Percentiles rank a stretch among this genome's conserved stretches.
Conservation (phyloP, 192 early-diverging fungal species). For the Entomortierella chlamydospora region DNA sequence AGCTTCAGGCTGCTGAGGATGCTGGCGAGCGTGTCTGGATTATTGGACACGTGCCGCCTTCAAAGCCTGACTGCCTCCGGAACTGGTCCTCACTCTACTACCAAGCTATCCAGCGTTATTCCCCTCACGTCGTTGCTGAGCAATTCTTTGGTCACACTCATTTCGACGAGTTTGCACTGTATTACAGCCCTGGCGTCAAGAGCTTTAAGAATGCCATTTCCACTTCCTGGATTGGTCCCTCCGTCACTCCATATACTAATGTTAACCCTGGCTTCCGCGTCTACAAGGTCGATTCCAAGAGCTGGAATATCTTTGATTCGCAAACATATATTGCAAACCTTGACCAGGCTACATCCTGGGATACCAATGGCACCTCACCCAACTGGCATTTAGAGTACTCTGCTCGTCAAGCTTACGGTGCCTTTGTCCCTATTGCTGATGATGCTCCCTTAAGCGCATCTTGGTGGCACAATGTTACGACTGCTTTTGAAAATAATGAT, state of each 20-base stretch:
- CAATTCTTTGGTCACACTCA: slow-evolving; percentile 72
- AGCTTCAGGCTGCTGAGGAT: slow-evolving; percentile 65
- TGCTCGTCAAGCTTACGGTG: slow-evolving; percentile 57
- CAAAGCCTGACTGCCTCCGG: slow-evolving; percentile 60
- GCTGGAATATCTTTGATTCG: slow-evolving; percentile 65
- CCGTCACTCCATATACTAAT: slow-evolving; percentile 62
- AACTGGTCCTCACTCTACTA: slow-evolving; percentile 65
- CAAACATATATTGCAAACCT: slow-evolving; percentile 66
- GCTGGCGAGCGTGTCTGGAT: slow-evolving; percentile 68
- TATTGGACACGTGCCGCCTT: slow-evolving; percentile 65
- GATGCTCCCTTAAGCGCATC: slow-evolving; percentile 48
- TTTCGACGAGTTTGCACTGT: slow-evolving; percentile 64
- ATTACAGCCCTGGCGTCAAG: slow-evolving; percentile 54
- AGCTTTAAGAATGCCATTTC: slow-evolving; percentile 57
- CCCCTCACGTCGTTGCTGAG: slow-evolving; percentile 64
- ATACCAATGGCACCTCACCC: slow-evolving; percentile 21
- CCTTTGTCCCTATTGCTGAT: slow-evolving; percentile 28
- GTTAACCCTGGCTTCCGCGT: slow-evolving; percentile 69
- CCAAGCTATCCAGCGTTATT: slow-evolving; percentile 66
- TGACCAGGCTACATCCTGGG: slow-evolving; percentile 57
- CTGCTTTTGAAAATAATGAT: slow-evolving; percentile 51
- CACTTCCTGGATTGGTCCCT: slow-evolving; percentile 62
- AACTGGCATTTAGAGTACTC: slow-evolving; percentile 69
- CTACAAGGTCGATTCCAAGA: slow-evolving; percentile 65
- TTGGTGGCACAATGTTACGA: slow-evolving; percentile 68